These are phyloP conservation scores for Liquidambar formosana DNA, from an alignment of 164 flowering plant genomes.

Conservation along the genomic window DNA sequence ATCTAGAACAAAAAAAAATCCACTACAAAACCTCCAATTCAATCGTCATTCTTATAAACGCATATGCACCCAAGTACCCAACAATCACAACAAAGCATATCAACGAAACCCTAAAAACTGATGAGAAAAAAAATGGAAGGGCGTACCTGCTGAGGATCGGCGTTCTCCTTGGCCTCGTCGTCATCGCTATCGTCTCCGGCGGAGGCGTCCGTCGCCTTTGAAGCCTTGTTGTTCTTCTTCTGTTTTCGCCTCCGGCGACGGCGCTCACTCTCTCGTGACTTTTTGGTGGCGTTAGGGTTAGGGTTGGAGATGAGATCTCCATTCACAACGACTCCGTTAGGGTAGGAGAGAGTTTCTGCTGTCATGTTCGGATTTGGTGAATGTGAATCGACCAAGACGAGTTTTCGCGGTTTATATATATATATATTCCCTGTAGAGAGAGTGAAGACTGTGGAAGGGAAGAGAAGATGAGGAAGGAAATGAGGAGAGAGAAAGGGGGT, in stretches of 20 bases:
- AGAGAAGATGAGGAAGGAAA: too few species aligned
- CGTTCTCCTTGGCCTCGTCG: conserved; percentile 51
- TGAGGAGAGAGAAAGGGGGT: too few species aligned
- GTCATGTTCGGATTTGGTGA: conserved; percentile 19
- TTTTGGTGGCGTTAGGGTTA: conserved; percentile 34
- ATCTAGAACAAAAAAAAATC: too few species aligned
- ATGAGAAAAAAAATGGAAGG: background rate
- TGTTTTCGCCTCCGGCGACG: conserved; percentile 80
- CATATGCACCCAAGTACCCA: background rate
- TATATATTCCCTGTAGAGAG: too few species aligned
- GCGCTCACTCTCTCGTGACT: conserved; percentile 59
- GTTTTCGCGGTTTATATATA: background rate
- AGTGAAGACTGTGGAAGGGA: too few species aligned
- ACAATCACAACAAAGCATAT: background rate
- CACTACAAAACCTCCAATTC: too few species aligned
- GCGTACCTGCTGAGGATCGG: conserved; percentile 53
- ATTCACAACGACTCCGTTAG: conserved; percentile 35
- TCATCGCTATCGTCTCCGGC: conserved; percentile 33
- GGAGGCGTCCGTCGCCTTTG: conserved; percentile 9
- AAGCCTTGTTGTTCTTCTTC: conserved; percentile 71
- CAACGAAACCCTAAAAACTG: background rate
- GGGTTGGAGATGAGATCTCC: conserved; percentile 42
- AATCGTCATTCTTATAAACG: too few species aligned
- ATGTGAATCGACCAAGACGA: background rate
- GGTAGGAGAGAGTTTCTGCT: conserved; percentile 24